Conservation (phyloP, 2,329 filamentous ascomycete genomes). For the Cladophialophora bantiana region DNA sequence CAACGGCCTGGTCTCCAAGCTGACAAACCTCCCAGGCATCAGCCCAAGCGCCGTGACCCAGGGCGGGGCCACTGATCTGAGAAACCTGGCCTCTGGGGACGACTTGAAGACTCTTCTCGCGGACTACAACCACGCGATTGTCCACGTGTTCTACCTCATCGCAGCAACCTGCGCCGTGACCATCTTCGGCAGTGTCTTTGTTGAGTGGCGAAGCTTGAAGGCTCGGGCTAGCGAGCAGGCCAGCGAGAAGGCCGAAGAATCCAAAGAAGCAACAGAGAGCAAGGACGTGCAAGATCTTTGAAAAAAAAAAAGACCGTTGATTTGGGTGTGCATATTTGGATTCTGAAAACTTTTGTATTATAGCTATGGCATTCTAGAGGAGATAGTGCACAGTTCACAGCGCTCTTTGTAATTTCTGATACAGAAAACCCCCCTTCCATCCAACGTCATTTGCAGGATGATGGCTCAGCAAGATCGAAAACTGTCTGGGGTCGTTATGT, state of each 20-base stretch:
- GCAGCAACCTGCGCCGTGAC: constrained; percentile 39
- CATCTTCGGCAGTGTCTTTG: constrained; percentile 38
- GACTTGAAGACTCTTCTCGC: constrained; percentile 40
- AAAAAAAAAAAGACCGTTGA: not conserved
- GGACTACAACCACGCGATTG: constrained; percentile 36
- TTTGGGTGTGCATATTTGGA: not conserved
- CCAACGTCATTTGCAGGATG: too few relatives aligned
- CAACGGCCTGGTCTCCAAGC: constrained; percentile 39
- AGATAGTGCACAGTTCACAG: too few relatives aligned
- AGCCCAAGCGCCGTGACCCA: constrained; percentile 39
- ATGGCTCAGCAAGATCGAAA: too few relatives aligned
- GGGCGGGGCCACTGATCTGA: constrained; percentile 41
- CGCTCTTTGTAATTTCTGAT: too few relatives aligned
- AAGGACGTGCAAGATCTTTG: constrained; percentile 4
- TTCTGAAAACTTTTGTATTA: not conserved
- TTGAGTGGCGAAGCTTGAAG: constrained; percentile 43
- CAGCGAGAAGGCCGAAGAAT: not conserved
- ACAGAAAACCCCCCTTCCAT: too few relatives aligned
- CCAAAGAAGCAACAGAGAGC: not conserved
- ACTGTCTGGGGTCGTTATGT: too few relatives aligned
- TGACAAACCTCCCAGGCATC: constrained; percentile 29
- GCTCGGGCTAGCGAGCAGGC: constrained; percentile 29
- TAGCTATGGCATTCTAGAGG: not conserved
- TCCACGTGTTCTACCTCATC: constrained; percentile 37
- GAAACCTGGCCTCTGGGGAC: constrained; percentile 37